Evolutionary conservation across 108 stramenopile genomes (phyloP).

Genomic region (Cafeteria roenbergensis): DNA sequence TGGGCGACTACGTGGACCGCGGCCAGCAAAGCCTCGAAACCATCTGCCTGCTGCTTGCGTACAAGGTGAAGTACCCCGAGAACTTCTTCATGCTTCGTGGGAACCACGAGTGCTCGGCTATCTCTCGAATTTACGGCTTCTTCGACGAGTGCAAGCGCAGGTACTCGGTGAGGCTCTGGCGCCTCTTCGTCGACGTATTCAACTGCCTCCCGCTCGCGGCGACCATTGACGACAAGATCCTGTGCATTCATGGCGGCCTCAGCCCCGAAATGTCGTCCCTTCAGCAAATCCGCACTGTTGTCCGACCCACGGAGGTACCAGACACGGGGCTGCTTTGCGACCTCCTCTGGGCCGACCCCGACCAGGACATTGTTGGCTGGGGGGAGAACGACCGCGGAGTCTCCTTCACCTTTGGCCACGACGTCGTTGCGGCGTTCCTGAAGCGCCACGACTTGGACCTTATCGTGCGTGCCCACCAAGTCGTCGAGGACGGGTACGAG

Average conservation of each 20-base stretch:
- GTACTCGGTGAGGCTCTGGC: slow-evolving; percentile 37
- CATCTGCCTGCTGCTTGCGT: slow-evolving; percentile 66
- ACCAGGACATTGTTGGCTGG: slow-evolving; percentile 49
- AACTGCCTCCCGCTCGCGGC: slow-evolving; percentile 50
- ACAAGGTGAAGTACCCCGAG: slow-evolving; percentile 77
- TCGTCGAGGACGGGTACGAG: slow-evolving; percentile 45
- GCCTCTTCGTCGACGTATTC: slow-evolving; percentile 44
- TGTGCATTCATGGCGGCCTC: slow-evolving; percentile 49
- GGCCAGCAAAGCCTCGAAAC: slow-evolving; percentile 83
- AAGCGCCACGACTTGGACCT: slow-evolving; percentile 33
- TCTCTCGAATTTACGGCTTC: slow-evolving; percentile 75
- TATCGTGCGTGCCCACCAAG: slow-evolving; percentile 43
- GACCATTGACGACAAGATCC: slow-evolving; percentile 43
- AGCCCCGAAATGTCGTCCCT: slow-evolving; percentile 60
- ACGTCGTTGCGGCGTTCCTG: slow-evolving; percentile 38
- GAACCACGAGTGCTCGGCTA: slow-evolving; percentile 65
- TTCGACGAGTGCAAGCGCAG: slow-evolving; percentile 41
- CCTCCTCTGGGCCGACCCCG: slow-evolving; percentile 83
- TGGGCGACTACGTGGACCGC: slow-evolving; percentile 96
- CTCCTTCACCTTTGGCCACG: slow-evolving; percentile 39
- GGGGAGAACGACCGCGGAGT: slow-evolving; percentile 37
- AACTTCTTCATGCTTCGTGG: slow-evolving; percentile 51
- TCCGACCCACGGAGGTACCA: slow-evolving; percentile 75
- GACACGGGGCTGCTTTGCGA: slow-evolving; percentile 82
- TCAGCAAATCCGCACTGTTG: slow-evolving; percentile 63